Evolutionary conservation across 129 eudicot genomes (phyloP), one percentile per base, ranked within the genome.

Genomic region (Flaveria sonorensis): DNA sequence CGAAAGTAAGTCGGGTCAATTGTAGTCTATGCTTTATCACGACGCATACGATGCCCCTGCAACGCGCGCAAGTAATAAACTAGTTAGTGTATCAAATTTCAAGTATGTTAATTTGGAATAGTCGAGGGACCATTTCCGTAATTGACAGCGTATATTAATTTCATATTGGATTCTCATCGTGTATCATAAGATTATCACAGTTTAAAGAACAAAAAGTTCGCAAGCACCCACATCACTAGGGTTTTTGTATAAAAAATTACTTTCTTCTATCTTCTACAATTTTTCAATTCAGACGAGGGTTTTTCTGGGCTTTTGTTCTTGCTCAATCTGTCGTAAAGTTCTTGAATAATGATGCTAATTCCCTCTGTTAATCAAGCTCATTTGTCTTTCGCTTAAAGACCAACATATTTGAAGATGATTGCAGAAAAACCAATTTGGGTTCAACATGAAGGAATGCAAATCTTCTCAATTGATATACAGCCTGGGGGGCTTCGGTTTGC

Each of bases 401-500:
- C 56, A 73, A 78, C 62, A 52, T 60, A 55, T 77, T 66, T 74
- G 3, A 84, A 79, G 75, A 92, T 92, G 97, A 92, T 92, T 83
- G 90, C 97, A 21, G 99, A 95, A 78, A 95, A 92, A 40, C 97
- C 97, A 40, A 84, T 50, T 81, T 95, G 99, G 99, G 76, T 95
- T 84, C 85, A 81, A 81, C 99, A 95, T 89, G 99, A 90, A 55
- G 95, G 96, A 50, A 81, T 90, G 88, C 99, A 95, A 88, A 92
- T 95, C 82, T 95, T 92, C 89, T 88, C 99, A n/a, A 84, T 95
- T 85, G 99, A 95, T 85, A 88, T 92, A 64, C 97, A 95, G 72
- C 99, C 99, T 78, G 99, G 99, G 42, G 97, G 97, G 39, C 94
- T 88, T 56, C 80, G 99, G 90, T 89, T 95, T 82, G 96, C 99